Evolutionary conservation across 2,329 filamentous ascomycete species (phyloP).

Genomic region (Talaromyces sp.): DNA sequence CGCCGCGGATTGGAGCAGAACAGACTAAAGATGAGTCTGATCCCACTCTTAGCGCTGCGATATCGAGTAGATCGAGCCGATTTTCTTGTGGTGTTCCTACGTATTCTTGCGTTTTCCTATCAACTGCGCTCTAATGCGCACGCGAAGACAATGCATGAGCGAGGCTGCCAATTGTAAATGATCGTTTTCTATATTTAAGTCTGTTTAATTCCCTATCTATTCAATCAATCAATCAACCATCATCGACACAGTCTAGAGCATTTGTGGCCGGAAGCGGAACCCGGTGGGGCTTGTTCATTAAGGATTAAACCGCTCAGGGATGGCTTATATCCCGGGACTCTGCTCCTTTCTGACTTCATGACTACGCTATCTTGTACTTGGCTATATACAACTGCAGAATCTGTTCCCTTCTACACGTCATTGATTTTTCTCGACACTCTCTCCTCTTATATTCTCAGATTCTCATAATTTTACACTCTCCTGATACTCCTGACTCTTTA

Average conservation of each 20-base stretch:
- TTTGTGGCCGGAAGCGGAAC: neutral
- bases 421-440: neutral
- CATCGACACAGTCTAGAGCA: no score
- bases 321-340: neutral
- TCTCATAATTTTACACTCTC: neutral
- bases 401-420: neutral
- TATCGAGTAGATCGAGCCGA: neutral
- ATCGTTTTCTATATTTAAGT: neutral
- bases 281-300: neutral
- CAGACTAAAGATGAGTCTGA: neutral
- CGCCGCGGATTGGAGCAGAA: neutral
- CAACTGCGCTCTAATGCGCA: neutral
- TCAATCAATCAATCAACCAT: neutral
- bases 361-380: neutral
- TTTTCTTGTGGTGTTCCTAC: neutral
- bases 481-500: neutral
- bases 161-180: neutral
- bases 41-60: slow-evolving; percentile 1
- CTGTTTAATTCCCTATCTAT: no score
- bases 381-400: neutral
- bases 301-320: neutral
- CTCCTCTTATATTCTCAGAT: neutral
- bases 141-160: neutral
- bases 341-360: neutral
- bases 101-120: neutral